These are phyloP conservation scores for Diplotaxis tenuifolia DNA, from an alignment of 345 rosid species.

Conservation along the genomic window DNA sequence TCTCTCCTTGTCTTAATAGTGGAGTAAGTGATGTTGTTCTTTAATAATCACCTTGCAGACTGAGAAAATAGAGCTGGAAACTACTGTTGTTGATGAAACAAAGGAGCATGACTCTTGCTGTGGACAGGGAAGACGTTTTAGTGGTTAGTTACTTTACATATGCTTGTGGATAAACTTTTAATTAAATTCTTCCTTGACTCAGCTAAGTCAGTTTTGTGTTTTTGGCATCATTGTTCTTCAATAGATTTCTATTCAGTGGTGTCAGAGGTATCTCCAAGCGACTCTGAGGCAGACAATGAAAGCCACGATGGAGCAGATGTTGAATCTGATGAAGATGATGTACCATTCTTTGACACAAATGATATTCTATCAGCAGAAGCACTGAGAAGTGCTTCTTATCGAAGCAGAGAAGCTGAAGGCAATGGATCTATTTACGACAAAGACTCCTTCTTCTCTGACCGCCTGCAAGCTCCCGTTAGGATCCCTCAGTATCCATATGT, in stretches of 20 bases:
- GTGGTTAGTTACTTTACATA: constrained; percentile 79
- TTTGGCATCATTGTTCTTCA: constrained; percentile 26
- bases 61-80: constrained; percentile 94
- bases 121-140: constrained; percentile 85
- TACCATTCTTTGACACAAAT: constrained; percentile 73
- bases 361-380: constrained; percentile 85
- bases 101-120: constrained; percentile 88
- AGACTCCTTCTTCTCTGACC: constrained; percentile 62
- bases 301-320: constrained; percentile 88
- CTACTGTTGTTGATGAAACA: constrained; percentile 97
- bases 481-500: constrained; percentile 69
- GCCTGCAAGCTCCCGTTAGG: constrained; percentile 51
- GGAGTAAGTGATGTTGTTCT: neutral
- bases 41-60: constrained; percentile 51
- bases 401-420: constrained; percentile 69
- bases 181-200: constrained; percentile 14
- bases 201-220: constrained; percentile 7
- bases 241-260: constrained; percentile 98
- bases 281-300: constrained; percentile 85
- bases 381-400: constrained; percentile 84
- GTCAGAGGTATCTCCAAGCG: constrained; percentile 92
- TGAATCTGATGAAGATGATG: constrained; percentile 92
- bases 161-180: no score
- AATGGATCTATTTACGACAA: constrained; percentile 55
- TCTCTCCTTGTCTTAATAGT: neutral